These are phyloP conservation scores for Arthromyces matolae DNA, from an alignment of 768 basidiomycete species.

Conservation along the genomic window DNA sequence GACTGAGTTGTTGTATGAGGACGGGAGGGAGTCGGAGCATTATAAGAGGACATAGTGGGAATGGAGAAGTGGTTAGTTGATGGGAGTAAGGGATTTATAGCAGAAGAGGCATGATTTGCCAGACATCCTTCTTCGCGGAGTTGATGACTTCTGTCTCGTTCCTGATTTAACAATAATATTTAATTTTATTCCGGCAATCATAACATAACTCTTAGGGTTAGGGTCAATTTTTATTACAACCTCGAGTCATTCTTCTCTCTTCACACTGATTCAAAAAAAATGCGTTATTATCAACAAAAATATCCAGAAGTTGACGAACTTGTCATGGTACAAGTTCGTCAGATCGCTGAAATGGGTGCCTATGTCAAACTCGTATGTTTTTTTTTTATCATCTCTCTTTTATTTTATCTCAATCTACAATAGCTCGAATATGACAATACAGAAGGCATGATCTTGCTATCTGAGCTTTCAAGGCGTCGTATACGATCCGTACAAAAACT, in stretches of 20 bases:
- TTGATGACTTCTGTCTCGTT: too few species aligned
- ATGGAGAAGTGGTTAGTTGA: slow-evolving; percentile 7
- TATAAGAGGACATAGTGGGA: slow-evolving; percentile 3
- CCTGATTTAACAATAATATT: too few species aligned
- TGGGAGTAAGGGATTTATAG: slow-evolving; percentile 11
- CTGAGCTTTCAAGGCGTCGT: slow-evolving; percentile 92
- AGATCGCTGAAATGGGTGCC: slow-evolving; percentile 99
- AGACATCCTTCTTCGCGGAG: too few species aligned
- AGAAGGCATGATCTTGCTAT: slow-evolving; percentile 99
- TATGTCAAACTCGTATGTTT: slow-evolving; percentile 90
- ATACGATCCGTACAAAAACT: slow-evolving; percentile 97
- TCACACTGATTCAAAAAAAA: slow-evolving; percentile 29
- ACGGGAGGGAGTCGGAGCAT: not conserved
- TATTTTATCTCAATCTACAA: slow-evolving; percentile 1
- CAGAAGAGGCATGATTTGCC: too few species aligned
- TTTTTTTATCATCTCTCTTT: not conserved
- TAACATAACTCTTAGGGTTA: too few species aligned
- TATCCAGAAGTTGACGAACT: slow-evolving; percentile 97
- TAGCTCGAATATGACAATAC: slow-evolving; percentile 99
- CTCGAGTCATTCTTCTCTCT: slow-evolving; percentile 2
- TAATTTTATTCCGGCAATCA: too few species aligned
- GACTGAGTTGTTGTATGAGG: not conserved
- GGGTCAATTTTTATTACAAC: slow-evolving; percentile 11
- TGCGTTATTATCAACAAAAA: slow-evolving; percentile 92
- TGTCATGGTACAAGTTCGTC: slow-evolving; percentile 99